Evolutionary conservation across 495 filamentous ascomycete genomes (phyloP).

Genomic region (Beverwykella pulmonaria): DNA sequence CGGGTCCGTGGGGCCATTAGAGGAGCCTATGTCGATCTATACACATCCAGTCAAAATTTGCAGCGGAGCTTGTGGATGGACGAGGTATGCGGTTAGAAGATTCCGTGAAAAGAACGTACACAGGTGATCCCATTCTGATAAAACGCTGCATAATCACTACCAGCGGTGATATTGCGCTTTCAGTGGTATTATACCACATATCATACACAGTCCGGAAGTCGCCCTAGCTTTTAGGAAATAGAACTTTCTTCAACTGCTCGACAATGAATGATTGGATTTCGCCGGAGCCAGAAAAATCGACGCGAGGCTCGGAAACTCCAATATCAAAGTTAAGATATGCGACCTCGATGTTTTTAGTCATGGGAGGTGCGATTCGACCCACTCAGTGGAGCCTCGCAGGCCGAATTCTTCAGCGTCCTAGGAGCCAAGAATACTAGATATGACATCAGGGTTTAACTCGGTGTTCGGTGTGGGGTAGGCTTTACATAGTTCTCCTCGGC

Average conservation of each 20-base stretch:
- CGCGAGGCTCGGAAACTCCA: conserved; percentile 51
- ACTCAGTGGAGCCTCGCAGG: conserved; percentile 33
- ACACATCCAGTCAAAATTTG: too few relatives aligned
- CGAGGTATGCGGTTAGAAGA: too few relatives aligned
- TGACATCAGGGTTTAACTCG: too few relatives aligned
- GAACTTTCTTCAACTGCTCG: conserved; percentile 41
- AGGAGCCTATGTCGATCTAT: conserved; percentile 40
- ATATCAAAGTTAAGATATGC: conserved; percentile 72
- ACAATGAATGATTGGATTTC: conserved; percentile 37
- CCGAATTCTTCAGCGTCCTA: conserved; percentile 36
- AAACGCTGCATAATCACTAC: conserved; percentile 42
- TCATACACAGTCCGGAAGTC: conserved; percentile 46
- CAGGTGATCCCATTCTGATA: conserved; percentile 40
- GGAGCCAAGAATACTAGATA: conserved; percentile 17
- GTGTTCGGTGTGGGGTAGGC: too few relatives aligned
- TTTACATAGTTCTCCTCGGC: conserved; percentile 31
- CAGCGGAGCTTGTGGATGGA: too few relatives aligned
- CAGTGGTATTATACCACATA: conserved; percentile 37
- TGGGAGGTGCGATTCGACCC: conserved; percentile 34
- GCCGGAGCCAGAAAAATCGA: conserved; percentile 32
- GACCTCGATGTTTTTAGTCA: conserved; percentile 27
- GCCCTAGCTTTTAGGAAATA: conserved; percentile 33
- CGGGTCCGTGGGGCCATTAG: conserved; percentile 29
- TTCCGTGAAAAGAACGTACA: too few relatives aligned
- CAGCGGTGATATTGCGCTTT: conserved; percentile 37